Conservation (phyloP, 2,329 filamentous ascomycete genomes). For the Exophiala viscosa region DNA sequence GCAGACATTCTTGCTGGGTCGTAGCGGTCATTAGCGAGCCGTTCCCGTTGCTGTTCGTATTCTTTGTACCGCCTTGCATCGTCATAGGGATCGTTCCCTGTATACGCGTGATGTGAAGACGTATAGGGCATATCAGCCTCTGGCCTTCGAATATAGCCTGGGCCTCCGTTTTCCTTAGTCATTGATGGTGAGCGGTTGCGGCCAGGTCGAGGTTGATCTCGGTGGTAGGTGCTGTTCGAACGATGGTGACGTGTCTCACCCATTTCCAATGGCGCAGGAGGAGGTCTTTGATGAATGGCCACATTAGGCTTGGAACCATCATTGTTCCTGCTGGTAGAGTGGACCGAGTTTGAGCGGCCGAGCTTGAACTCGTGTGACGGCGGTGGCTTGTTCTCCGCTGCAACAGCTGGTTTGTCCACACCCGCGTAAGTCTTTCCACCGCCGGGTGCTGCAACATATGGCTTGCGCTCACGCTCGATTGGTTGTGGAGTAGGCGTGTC, state of each 20-base stretch:
- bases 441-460: conserved; percentile 59
- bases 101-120: conserved; percentile 13
- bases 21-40: conserved; percentile 23
- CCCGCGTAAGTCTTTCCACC: conserved; percentile 54
- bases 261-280: conserved; percentile 18
- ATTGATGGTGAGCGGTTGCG: conserved; percentile 22
- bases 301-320: conserved; percentile 10
- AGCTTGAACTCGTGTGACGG: conserved; percentile 10
- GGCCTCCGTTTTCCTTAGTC: conserved; percentile 14
- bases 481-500: conserved; percentile 44
- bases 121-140: conserved; percentile 18
- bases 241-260: conserved; percentile 18
- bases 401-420: conserved; percentile 28
- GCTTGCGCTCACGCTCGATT: conserved; percentile 64
- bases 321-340: conserved; percentile 8
- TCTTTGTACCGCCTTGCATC: conserved; percentile 20
- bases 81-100: conserved; percentile 13
- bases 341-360: conserved; percentile 17
- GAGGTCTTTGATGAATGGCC: conserved; percentile 25
- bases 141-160: conserved; percentile 9
- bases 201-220: conserved; percentile 17
- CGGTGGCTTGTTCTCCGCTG: conserved; percentile 10
- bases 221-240: conserved; percentile 18
- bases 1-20: conserved; percentile 24
- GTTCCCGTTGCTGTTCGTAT: conserved; percentile 22